A percentile compares a stretch with the other conserved stretches of the same genome.
These are phyloP conservation scores for Ogataea pini DNA, from an alignment of 805 yeast genomes.

Conservation along the genomic window DNA sequence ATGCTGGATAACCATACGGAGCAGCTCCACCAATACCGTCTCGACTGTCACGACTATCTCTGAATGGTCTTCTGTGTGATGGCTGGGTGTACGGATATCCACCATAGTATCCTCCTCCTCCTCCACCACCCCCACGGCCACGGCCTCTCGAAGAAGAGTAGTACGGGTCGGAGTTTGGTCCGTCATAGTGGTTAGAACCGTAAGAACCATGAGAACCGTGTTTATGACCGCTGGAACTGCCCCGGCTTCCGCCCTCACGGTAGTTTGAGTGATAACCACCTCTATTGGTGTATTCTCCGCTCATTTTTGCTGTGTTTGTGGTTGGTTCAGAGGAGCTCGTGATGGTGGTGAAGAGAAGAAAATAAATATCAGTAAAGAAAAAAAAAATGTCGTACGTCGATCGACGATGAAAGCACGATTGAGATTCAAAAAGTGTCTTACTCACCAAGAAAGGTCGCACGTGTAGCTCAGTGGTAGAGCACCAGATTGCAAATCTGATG, in stretches of 20 bases:
- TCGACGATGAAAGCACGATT: too few relatives aligned
- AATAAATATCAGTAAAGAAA: not conserved
- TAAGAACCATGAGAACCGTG: conserved; percentile 7
- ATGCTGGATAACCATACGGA: conserved; percentile 5
- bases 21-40: conserved; percentile 1
- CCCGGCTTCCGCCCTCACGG: conserved; percentile 5
- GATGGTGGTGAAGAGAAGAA: not conserved
- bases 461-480: conserved; percentile 97
- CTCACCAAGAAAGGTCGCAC: conserved; percentile 15
- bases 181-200: too few relatives aligned
- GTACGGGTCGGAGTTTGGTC: conserved; percentile 10
- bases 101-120: conserved; percentile 3
- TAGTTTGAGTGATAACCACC: conserved; percentile 7
- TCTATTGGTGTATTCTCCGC: conserved; percentile 5
- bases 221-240: conserved; percentile 7
- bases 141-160: conserved; percentile 13
- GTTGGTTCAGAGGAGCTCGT: not conserved
- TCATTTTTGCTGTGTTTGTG: not conserved
- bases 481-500: conserved; percentile 98
- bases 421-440: too few relatives aligned
- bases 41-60: conserved; percentile 4
- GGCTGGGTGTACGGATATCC: conserved; percentile 5
- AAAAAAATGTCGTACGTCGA: too few relatives aligned
- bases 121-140: conserved; percentile 14
- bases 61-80: conserved; percentile 13